phyloP scores from a whole-genome alignment of 2,329 filamentous ascomycete species.

The Trichoderma endophyticum region DNA sequence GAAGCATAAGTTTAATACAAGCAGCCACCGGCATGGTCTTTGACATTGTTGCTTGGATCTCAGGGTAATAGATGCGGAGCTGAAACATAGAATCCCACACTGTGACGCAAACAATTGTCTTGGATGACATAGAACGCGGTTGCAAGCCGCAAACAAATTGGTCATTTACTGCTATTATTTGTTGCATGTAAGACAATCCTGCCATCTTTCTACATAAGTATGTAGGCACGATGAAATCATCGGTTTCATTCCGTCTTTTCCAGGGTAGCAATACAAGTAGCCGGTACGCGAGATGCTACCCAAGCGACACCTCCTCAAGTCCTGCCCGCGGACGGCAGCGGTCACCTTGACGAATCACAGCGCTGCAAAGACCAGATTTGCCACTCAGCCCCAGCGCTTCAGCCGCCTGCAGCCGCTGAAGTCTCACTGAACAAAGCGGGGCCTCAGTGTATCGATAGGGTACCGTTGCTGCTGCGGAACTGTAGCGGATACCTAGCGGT shows the following conservation, averaged over 20 bases:
- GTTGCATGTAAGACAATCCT: background rate
- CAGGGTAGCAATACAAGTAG: background rate
- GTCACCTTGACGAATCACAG: background rate
- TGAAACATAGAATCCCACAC: background rate
- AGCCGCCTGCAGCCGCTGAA: constrained; percentile 8
- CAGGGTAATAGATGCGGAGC: background rate
- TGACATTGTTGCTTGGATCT: background rate
- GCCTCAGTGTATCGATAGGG: background rate
- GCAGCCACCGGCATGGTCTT: background rate
- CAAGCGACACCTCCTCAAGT: background rate
- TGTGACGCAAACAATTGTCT: background rate
- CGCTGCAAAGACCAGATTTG: background rate
- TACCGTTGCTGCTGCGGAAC: background rate
- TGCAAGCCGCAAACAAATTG: background rate
- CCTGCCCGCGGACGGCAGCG: background rate
- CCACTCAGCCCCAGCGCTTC: background rate
- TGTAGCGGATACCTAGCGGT: background rate
- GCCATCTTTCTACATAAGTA: background rate
- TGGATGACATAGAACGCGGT: background rate
- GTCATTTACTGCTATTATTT: background rate
- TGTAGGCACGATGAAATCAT: background rate
- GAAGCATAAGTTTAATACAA: background rate
- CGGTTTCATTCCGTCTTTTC: background rate
- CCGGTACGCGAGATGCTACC: background rate
- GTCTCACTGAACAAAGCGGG: background rate